These are phyloP conservation scores for Globisporangium rhizosaccharum DNA, from an alignment of 352 stramenopile species.

Conservation along the genomic window DNA sequence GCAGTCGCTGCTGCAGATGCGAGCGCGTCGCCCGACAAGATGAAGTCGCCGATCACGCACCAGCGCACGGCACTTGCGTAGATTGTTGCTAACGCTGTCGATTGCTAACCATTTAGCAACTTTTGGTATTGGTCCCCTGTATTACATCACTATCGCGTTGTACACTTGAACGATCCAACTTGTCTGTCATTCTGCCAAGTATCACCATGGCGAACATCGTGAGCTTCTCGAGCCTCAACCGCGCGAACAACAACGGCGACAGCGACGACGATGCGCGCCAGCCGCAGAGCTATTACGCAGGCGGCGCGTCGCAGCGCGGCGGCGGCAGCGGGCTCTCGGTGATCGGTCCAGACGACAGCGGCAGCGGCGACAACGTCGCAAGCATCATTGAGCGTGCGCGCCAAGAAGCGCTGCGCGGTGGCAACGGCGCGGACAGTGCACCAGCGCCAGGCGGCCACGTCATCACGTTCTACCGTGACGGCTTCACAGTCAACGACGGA, in stretches of 20 bases:
- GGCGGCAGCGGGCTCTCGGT: slow-evolving; percentile 75
- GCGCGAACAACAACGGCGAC: slow-evolving; percentile 26
- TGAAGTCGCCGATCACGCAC: slow-evolving; percentile 53
- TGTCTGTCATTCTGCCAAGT: not conserved
- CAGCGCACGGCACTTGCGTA: slow-evolving; percentile 68
- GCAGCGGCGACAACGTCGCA: slow-evolving; percentile 32
- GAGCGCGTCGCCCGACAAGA: slow-evolving; percentile 31
- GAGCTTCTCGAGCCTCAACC: slow-evolving; percentile 64
- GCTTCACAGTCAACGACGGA: slow-evolving; percentile 80
- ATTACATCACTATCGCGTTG: not conserved
- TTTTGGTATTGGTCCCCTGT: not conserved
- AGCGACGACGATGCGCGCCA: slow-evolving; percentile 41
- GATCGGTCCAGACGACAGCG: slow-evolving; percentile 42
- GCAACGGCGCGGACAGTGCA: slow-evolving; percentile 11
- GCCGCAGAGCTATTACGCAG: slow-evolving; percentile 48
- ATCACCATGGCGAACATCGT: slow-evolving; percentile 76
- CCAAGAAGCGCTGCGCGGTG: slow-evolving; percentile 42
- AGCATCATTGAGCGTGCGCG: slow-evolving; percentile 84
- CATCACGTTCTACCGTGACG: slow-evolving; percentile 83
- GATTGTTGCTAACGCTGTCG: not conserved
- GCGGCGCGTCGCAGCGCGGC: slow-evolving; percentile 54
- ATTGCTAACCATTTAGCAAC: not conserved
- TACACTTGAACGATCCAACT: not conserved
- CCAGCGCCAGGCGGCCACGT: slow-evolving; percentile 30
- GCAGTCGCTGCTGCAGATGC: slow-evolving; percentile 46